A percentile compares a stretch with the other conserved stretches of the same genome.
These are phyloP conservation scores for Geranium rotundifolium DNA, from an alignment of 345 rosid genomes.

Conservation along the genomic window DNA sequence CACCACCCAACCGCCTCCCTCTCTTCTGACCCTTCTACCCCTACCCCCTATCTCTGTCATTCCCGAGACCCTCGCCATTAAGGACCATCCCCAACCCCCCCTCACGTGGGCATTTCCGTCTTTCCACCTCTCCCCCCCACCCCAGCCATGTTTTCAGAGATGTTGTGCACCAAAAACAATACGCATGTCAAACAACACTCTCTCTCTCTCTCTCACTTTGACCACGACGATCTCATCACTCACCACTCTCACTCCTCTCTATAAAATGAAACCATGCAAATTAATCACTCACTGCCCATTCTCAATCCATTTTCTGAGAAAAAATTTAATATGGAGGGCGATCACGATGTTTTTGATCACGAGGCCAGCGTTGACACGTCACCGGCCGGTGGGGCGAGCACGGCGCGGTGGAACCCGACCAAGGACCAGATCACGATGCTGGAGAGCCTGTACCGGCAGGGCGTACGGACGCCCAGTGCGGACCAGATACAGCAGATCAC, in stretches of 20 bases:
- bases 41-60: constrained; percentile 21
- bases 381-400: too few relatives aligned
- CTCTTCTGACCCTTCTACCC: constrained; percentile 15
- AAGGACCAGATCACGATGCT: constrained; percentile 69
- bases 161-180: constrained; percentile 64
- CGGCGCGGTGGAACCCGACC: constrained; percentile 89
- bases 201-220: constrained; percentile 6
- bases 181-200: constrained; percentile 64
- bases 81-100: constrained; percentile 9
- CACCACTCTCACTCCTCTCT: not conserved
- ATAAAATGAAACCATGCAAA: not conserved
- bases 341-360: too few relatives aligned
- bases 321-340: constrained; percentile 12
- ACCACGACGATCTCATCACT: too few relatives aligned
- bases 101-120: not conserved
- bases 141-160: constrained; percentile 91
- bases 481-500: constrained; percentile 91
- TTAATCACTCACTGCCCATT: not conserved
- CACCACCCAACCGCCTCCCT: constrained; percentile 33
- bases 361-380: too few relatives aligned
- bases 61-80: constrained; percentile 34
- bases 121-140: constrained; percentile 15
- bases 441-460: constrained; percentile 61
- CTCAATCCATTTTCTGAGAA: not conserved
- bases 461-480: constrained; percentile 77